A percentile compares a stretch with the other conserved stretches of the same genome.
Conservation (phyloP, 1,139 yeast genomes). For the Lodderomyces margitis region DNA sequence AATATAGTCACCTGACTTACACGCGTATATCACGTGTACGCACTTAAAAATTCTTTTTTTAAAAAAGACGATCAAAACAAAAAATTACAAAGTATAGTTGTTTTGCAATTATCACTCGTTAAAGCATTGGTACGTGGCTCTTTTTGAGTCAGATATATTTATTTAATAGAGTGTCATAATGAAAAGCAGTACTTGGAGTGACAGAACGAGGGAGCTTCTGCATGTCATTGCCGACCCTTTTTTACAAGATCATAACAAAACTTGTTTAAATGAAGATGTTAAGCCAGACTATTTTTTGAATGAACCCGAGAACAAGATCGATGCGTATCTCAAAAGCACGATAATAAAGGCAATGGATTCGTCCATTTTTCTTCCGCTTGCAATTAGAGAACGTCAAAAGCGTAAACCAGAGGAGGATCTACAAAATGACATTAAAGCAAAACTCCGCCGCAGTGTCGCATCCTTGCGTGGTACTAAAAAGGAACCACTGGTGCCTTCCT, state of each 20-base stretch:
- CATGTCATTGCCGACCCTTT: conserved; percentile 16
- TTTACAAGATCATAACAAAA: conserved; percentile 11
- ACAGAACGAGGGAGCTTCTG: conserved; percentile 15
- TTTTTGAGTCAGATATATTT: background rate
- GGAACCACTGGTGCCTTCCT: conserved; percentile 12
- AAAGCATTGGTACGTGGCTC: background rate
- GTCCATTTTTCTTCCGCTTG: conserved; percentile 13
- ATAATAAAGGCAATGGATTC: conserved; percentile 15
- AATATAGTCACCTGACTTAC: background rate
- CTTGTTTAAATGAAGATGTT: conserved; percentile 7
- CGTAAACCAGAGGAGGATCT: conserved; percentile 8
- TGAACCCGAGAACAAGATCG: conserved; percentile 10
- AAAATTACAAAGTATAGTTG: background rate
- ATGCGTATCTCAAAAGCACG: conserved; percentile 13
- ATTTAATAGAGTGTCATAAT: background rate
- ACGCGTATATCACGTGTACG: background rate
- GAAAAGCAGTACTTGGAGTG: conserved; percentile 11
- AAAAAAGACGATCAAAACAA: background rate
- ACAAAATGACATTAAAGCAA: conserved; percentile 9
- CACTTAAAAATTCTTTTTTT: background rate
- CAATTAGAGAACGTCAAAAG: conserved; percentile 5
- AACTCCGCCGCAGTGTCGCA: background rate
- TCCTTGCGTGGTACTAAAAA: background rate
- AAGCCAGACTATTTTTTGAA: conserved; percentile 8
- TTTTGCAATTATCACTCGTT: too few species aligned